Evolutionary conservation across 2,329 filamentous ascomycete species (phyloP), one percentile per base, ranked within the genome.

Genomic region (Lomentospora prolificans): DNA sequence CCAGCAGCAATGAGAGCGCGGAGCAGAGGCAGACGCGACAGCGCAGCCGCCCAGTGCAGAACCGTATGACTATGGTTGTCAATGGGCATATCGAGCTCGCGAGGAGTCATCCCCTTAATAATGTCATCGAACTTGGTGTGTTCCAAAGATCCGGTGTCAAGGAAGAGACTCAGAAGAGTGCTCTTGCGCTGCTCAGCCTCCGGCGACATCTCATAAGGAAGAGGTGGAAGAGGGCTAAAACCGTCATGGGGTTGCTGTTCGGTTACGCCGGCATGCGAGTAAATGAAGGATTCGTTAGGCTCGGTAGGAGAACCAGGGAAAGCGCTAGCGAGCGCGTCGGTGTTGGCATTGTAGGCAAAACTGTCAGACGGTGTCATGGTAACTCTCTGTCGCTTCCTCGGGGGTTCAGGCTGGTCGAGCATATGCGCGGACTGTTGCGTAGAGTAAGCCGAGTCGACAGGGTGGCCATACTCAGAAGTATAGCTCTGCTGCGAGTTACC

Each of bases 1-100:
- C 94, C 94, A 50, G 87, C 86, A 4, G 84, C 78, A 56, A 97
- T 88, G 9, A 99, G 77, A 0, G 91, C 80, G 55, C 88, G 84
- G 57, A 97, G 76, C 4, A 99, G 77, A 1, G 88, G 81, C 67
- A 95, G 86, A 14, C 92, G 86, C 2, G 90, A 90, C 50, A 99
- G 77, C 3, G 94, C 96, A 4, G 94, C 90, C 2, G 94, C 94
- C 94, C 94, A 99, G 66, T 97, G 92, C 41, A 99, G 75, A 2
- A 91, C 91, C 17, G 90, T 97, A 65, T 97, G 90, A 33, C 85
- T 85, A 58, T 90, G 90, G 25, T 86, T 80, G 65, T 99, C 94
- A 57, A 99, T 89, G 1, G 94, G 92, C 67, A 94, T 86, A 65
- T 99, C 94, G 22, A 97, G 80, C 61, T 99, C 92, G 39, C 85